Base-by-base conservation (phyloP, 805 yeast genomes). In the Ogataea polymorpha region DNA sequence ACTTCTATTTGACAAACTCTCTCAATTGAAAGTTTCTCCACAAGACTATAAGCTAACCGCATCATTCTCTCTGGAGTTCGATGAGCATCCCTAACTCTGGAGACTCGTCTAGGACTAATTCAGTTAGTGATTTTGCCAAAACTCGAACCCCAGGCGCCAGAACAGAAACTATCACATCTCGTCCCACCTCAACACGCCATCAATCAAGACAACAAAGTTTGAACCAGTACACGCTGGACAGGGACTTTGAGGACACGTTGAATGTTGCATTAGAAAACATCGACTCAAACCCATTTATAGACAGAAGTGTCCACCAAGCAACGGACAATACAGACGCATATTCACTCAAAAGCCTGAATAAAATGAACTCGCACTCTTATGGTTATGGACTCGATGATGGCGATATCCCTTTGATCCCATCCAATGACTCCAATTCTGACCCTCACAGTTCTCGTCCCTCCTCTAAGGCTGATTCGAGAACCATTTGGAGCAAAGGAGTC, bases 231-330 rank as follows among this genome's bases (percentile, higher is more conserved):
- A 51, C 52, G 28, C 71, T 81, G 52, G 88, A 82, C 50, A 74
- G 76, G 49, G 71, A 71, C 50, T 76, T 83, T 55, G 88, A 82
- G 55, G 71, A 69, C 48, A 78, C 84, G 9, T 66, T 81, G 43
- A 85, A 80, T 52, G 77, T 77, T 35, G 91, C 88, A 1, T 64
- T 83, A 49, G 77, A 77, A 53, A 79, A 63, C 59, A 70, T 68
- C 49, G 70, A 63, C 52, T 66, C 55, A 40, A 47, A 52, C 40
- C 62, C 56, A 28, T 59, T 51, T 49, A 40, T 41, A 28, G 48
- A 54, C 15, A 59, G 51, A 20, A 16, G 48, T 44, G 39, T 58
- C 48, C 14, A 65, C 56, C 18, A 64, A 61, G n/a, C 67, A 61
- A 42, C 48, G 64, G 51, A 55, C 61, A 55, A 42, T 41, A 23